Conservation (phyloP, 192 early-diverging fungal genomes). For the Backusella sp. region DNA sequence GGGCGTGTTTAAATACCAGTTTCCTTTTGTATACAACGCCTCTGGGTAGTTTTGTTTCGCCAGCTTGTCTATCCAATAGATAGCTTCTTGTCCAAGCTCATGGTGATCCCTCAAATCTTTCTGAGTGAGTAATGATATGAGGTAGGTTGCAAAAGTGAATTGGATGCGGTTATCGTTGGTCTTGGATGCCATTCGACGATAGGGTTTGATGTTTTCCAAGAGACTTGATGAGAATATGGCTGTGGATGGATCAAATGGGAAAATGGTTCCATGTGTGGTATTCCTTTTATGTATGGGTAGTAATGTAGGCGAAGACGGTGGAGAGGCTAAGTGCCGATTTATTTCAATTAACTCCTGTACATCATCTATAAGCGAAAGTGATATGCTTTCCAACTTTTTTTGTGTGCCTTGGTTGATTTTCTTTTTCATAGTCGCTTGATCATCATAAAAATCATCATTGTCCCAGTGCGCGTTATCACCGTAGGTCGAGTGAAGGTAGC, state of each 20-base stretch:
- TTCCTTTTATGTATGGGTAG: not conserved
- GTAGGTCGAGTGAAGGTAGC: not conserved
- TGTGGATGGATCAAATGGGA: not conserved
- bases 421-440: not conserved
- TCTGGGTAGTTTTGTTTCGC: constrained; percentile 68
- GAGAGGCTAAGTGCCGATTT: not conserved
- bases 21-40: constrained; percentile 71
- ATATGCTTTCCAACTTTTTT: too few relatives aligned
- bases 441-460: not conserved
- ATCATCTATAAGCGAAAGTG: not conserved
- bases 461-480: not conserved
- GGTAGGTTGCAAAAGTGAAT: constrained; percentile 72
- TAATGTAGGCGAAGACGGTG: not conserved
- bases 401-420: not conserved
- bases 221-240: not conserved
- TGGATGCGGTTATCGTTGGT: constrained; percentile 72
- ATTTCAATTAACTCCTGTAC: not conserved
- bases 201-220: constrained; percentile 51
- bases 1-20: constrained; percentile 56
- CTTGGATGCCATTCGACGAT: constrained; percentile 75
- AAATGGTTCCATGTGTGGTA: not conserved
- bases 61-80: constrained; percentile 72
- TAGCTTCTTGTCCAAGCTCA: constrained; percentile 54
- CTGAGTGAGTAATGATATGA: constrained; percentile 63
- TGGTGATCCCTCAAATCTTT: constrained; percentile 16